These are phyloP conservation scores for Trichoderma asperellum DNA, from an alignment of 2,329 filamentous ascomycete genomes.

Conservation along the genomic window DNA sequence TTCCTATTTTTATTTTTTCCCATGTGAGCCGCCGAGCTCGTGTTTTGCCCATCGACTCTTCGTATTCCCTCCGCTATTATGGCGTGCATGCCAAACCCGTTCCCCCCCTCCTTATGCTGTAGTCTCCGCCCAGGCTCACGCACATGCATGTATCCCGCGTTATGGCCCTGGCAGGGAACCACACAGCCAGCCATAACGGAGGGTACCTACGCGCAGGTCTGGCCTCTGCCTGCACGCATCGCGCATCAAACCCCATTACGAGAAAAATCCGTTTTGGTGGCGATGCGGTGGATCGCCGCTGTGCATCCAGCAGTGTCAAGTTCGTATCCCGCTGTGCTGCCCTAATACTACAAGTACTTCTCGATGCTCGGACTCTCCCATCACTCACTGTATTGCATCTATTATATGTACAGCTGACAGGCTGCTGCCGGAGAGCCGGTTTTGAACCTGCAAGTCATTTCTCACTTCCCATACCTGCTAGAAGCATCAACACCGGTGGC, in stretches of 20 bases:
- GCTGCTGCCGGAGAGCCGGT: not conserved
- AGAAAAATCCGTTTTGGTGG: slow-evolving; percentile 7
- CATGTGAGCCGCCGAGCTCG: slow-evolving; percentile 9
- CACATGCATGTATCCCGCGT: not conserved
- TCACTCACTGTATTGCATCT: too few species aligned
- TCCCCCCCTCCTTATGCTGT: not conserved
- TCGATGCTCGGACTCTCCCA: too few species aligned
- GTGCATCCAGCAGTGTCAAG: not conserved
- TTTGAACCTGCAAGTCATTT: not conserved
- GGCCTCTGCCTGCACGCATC: not conserved
- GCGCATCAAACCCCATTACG: slow-evolving; percentile 6
- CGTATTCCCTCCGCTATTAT: slow-evolving; percentile 8
- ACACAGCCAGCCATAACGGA: not conserved
- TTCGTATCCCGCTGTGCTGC: not conserved
- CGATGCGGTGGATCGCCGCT: slow-evolving; percentile 10
- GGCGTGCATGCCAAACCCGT: slow-evolving; percentile 23
- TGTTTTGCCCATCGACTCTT: slow-evolving; percentile 1
- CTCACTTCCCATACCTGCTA: not conserved
- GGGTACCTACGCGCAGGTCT: not conserved
- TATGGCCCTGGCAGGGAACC: not conserved
- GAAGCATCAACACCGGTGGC: not conserved
- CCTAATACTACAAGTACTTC: not conserved
- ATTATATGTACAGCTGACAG: not conserved
- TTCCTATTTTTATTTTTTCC: slow-evolving; percentile 11
- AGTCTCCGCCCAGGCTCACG: not conserved